These are phyloP conservation scores for Amaranthus cruentus DNA, from an alignment of 148 eudicot genomes.

Conservation along the genomic window DNA sequence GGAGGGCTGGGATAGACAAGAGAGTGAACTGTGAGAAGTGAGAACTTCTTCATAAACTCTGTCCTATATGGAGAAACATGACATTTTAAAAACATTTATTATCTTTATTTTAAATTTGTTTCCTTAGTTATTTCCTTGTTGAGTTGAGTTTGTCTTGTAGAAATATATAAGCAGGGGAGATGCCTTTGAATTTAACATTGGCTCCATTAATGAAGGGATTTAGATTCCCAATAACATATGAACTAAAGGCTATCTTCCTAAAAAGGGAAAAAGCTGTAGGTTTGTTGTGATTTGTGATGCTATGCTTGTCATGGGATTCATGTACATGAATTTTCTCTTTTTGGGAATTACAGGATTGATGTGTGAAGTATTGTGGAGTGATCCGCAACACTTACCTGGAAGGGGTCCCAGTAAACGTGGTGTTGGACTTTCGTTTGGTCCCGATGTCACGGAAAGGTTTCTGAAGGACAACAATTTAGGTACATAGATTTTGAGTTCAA, in stretches of 20 bases:
- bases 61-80: no score
- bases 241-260: background rate
- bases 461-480: slow-evolving; percentile 88
- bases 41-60: no score
- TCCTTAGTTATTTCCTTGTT: no score
- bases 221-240: no score
- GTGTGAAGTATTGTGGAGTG: slow-evolving; percentile 99
- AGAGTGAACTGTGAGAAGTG: no score
- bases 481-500: slow-evolving; percentile 11
- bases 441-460: slow-evolving; percentile 86
- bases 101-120: no score
- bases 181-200: no score
- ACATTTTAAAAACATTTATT: no score
- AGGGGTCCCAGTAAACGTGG: slow-evolving; percentile 99
- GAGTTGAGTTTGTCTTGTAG: no score
- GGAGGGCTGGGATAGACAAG: no score
- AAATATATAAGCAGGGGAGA: no score
- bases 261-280: background rate
- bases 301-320: background rate
- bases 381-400: slow-evolving; percentile 92
- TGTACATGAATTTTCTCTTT: background rate
- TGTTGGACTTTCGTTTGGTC: slow-evolving; percentile 96
- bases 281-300: background rate
- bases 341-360: slow-evolving; percentile 61
- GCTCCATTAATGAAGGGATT: no score